phyloP scores from a whole-genome alignment of 768 basidiomycete genomes.

The Hemileccinum rubropunctum region DNA sequence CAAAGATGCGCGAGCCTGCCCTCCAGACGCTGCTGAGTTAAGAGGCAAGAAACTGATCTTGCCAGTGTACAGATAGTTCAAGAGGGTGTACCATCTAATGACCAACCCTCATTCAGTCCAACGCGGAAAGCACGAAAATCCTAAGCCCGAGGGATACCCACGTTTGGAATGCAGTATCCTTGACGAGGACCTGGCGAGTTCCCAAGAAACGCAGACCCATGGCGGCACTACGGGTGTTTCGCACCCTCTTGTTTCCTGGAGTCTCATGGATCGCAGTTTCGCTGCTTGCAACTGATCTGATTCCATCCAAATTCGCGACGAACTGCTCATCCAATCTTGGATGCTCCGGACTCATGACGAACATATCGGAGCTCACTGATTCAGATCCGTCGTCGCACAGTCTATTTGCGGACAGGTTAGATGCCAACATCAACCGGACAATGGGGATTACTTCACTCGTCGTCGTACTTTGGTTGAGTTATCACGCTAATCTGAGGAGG shows the following conservation, averaged over 20 bases:
- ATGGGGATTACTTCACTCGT: slow-evolving; percentile 1
- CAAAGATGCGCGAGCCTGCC: neutral
- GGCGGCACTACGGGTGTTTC: neutral
- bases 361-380: slow-evolving; percentile 18
- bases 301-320: neutral
- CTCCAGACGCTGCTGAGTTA: slow-evolving; percentile 13
- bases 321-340: neutral
- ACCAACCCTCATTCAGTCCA: neutral
- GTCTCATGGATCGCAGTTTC: neutral
- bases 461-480: slow-evolving; percentile 5
- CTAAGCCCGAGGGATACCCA: slow-evolving; percentile 1
- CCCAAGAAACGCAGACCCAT: neutral
- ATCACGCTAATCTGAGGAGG: neutral
- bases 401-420: slow-evolving; percentile 5
- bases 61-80: slow-evolving; percentile 40
- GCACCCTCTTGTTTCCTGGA: neutral
- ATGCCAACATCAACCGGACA: neutral
- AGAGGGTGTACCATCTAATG: slow-evolving; percentile 36
- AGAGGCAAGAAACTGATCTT: slow-evolving; percentile 33
- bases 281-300: neutral
- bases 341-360: slow-evolving; percentile 14
- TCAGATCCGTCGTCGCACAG: slow-evolving; percentile 11
- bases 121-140: neutral
- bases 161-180: slow-evolving; percentile 27
- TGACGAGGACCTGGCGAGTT: slow-evolving; percentile 21